Percentiles rank a stretch among this genome's conserved stretches.
These are phyloP conservation scores for Pseudocercospora macadamiae DNA, from an alignment of 2,329 filamentous ascomycete genomes.

Conservation along the genomic window DNA sequence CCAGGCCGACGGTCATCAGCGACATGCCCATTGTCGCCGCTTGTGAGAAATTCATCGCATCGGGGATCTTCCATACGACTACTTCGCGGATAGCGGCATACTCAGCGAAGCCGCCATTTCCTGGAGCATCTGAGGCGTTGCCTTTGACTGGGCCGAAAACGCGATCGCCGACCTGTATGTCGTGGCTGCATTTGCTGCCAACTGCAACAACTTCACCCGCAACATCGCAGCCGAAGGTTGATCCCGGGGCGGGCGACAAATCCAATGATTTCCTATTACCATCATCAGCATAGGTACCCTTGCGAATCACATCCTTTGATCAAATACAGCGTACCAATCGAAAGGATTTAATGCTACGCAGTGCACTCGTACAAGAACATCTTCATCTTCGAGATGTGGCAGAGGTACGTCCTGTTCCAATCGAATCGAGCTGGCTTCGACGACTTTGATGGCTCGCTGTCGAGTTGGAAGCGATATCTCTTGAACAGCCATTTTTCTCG, in stretches of 20 bases:
- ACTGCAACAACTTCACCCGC: slow-evolving; percentile 22
- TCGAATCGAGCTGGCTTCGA: slow-evolving; percentile 13
- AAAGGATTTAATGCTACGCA: slow-evolving; percentile 26
- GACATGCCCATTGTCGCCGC: slow-evolving; percentile 23
- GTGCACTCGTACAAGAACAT: slow-evolving; percentile 24
- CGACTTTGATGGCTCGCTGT: slow-evolving; percentile 24
- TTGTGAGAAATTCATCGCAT: slow-evolving; percentile 19
- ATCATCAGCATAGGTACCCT: background rate
- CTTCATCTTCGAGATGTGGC: slow-evolving; percentile 17
- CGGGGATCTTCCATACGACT: slow-evolving; percentile 20
- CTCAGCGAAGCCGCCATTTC: slow-evolving; percentile 25
- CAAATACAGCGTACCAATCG: slow-evolving; percentile 16
- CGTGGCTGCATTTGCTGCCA: slow-evolving; percentile 15
- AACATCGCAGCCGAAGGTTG: slow-evolving; percentile 26
- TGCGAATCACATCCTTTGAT: background rate
- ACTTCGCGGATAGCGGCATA: slow-evolving; percentile 21
- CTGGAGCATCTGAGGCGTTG: slow-evolving; percentile 20
- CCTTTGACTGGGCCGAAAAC: slow-evolving; percentile 25
- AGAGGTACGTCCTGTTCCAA: slow-evolving; percentile 20
- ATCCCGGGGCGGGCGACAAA: slow-evolving; percentile 24
- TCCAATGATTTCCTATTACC: slow-evolving; percentile 25
- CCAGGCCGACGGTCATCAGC: slow-evolving; percentile 25
- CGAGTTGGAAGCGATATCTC: slow-evolving; percentile 16
- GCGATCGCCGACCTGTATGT: slow-evolving; percentile 22
- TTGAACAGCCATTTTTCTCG: too few relatives aligned